phyloP scores from a whole-genome alignment of 441 rosid species.

The Aquilaria agallochum region DNA sequence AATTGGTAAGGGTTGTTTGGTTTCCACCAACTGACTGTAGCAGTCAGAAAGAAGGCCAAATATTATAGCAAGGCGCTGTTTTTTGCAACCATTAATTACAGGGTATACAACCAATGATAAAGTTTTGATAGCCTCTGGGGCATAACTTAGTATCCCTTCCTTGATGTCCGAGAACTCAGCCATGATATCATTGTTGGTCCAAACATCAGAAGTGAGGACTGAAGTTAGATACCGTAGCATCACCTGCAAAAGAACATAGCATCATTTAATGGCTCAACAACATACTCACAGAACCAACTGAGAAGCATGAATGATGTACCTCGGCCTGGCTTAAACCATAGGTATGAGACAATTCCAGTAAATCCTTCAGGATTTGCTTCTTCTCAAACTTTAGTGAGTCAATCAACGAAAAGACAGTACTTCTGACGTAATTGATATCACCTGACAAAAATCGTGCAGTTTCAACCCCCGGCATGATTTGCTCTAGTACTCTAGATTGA shows the following conservation, averaged over 20 bases:
- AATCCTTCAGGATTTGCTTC: conserved; percentile 68
- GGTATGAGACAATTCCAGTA: conserved; percentile 59
- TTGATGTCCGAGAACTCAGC: conserved; percentile 68
- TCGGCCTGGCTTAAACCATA: conserved; percentile 62
- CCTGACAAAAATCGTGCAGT: conserved; percentile 82
- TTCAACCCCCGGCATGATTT: conserved; percentile 88
- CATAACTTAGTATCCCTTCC: conserved; percentile 58
- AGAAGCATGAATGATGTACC: conserved; percentile 38
- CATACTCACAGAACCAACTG: conserved; percentile 8
- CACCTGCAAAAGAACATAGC: conserved; percentile 42
- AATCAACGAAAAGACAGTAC: conserved; percentile 51
- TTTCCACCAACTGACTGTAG: conserved; percentile 57
- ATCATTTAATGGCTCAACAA: conserved; percentile 8
- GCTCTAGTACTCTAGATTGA: conserved; percentile 78
- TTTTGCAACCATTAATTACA: conserved; percentile 80
- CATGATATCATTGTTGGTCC: conserved; percentile 77
- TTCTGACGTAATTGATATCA: conserved; percentile 61
- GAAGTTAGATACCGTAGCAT: conserved; percentile 57
- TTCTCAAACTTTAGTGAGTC: conserved; percentile 77
- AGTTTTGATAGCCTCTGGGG: conserved; percentile 62
- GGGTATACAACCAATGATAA: conserved; percentile 67
- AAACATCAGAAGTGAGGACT: conserved; percentile 72
- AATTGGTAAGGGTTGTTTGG: conserved; percentile 35
- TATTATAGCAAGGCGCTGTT: conserved; percentile 74
- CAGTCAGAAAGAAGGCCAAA: conserved; percentile 80